phyloP scores from a whole-genome alignment of 139 green algal genomes.

The Chlamydomonas schloesseri region DNA sequence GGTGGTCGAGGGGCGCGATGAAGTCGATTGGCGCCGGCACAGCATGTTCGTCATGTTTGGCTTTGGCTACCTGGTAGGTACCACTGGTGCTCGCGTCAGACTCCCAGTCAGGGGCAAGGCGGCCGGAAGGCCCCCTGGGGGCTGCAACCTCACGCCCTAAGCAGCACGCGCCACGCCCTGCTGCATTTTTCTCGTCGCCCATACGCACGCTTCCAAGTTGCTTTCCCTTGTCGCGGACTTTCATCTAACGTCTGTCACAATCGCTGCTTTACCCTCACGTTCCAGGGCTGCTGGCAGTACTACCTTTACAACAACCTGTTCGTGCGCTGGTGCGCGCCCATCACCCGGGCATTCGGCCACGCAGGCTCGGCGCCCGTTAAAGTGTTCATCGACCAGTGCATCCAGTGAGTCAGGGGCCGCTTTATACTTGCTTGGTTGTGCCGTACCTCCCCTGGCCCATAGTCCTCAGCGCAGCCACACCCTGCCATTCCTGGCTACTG shows the following conservation, averaged over 20 bases:
- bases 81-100: background rate
- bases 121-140: too few species aligned
- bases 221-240: too few species aligned
- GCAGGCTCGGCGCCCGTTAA: constrained; percentile 79
- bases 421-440: background rate
- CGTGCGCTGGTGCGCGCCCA: constrained; percentile 71
- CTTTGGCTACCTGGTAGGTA: constrained; percentile 81
- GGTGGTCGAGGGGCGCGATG: constrained; percentile 81
- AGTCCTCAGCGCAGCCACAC: too few species aligned
- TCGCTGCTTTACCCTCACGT: too few species aligned
- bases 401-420: constrained; percentile 69
- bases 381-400: constrained; percentile 89
- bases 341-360: constrained; percentile 82
- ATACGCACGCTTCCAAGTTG: background rate
- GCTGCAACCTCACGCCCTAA: too few species aligned
- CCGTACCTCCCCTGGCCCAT: too few species aligned
- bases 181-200: too few species aligned
- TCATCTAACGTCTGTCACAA: too few species aligned
- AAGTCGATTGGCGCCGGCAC: constrained; percentile 87
- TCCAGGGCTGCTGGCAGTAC: constrained; percentile 89
- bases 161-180: too few species aligned
- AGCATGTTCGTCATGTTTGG: constrained; percentile 85
- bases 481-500: too few species aligned
- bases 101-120: too few species aligned
- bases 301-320: constrained; percentile 91